phyloP scores from a whole-genome alignment of 2,329 filamentous ascomycete genomes.

The Blastomyces silverae region DNA sequence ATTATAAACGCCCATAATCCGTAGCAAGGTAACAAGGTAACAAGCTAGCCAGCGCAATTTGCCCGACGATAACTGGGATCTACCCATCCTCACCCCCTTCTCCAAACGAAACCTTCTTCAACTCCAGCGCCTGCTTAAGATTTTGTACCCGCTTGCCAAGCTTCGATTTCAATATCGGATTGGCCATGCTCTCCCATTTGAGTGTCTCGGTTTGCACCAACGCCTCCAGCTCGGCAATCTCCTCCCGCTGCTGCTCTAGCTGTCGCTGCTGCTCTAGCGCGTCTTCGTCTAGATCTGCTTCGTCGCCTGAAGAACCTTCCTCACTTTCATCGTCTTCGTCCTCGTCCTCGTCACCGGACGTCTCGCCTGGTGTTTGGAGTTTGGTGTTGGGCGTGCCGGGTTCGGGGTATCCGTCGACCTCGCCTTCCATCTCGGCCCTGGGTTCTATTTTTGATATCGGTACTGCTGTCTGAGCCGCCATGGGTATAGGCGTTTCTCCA shows the following conservation, averaged over 20 bases:
- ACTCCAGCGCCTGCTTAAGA: conserved; percentile 39
- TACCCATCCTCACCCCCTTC: conserved; percentile 28
- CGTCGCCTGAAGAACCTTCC: conserved; percentile 34
- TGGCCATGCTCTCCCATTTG: conserved; percentile 37
- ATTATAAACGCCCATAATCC: background rate
- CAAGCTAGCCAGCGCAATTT: background rate
- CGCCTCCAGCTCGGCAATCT: conserved; percentile 40
- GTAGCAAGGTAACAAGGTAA: background rate
- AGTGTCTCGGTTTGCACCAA: conserved; percentile 36
- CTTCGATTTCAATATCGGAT: conserved; percentile 39
- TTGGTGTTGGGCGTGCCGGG: conserved; percentile 32
- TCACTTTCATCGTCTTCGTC: conserved; percentile 34
- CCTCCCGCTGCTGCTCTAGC: conserved; percentile 41
- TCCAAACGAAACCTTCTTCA: conserved; percentile 41
- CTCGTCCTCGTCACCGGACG: conserved; percentile 40
- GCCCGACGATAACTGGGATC: background rate
- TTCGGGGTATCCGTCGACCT: conserved; percentile 12
- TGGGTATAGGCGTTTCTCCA: conserved; percentile 16
- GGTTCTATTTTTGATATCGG: conserved; percentile 15
- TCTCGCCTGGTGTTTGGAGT: conserved; percentile 27
- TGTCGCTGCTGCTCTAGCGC: conserved; percentile 38
- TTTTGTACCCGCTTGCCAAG: conserved; percentile 41
- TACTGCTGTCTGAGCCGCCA: conserved; percentile 9
- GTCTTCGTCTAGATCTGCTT: conserved; percentile 40
- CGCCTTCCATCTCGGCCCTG: conserved; percentile 13